Conservation (phyloP, 345 rosid species). For the Eucalyptus tenuipes region DNA sequence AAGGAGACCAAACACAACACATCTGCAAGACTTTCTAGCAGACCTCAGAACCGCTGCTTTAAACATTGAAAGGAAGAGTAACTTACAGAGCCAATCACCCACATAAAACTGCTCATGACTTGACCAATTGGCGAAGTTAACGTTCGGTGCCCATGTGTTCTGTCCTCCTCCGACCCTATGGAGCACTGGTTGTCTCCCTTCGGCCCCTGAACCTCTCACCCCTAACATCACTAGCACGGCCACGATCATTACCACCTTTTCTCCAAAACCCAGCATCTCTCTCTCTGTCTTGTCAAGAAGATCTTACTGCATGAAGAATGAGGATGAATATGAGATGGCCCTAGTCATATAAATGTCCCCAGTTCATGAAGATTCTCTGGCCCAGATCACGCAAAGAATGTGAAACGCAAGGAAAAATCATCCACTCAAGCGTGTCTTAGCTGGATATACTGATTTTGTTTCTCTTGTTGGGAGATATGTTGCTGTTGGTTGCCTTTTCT, state of each 20-base stretch:
- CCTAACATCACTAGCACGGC: not conserved
- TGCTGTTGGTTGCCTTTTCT: not conserved
- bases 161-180: slow-evolving; percentile 56
- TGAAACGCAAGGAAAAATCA: not conserved
- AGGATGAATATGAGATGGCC: not conserved
- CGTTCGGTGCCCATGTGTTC: slow-evolving; percentile 25
- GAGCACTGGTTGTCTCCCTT: slow-evolving; percentile 20
- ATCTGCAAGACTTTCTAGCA: not conserved
- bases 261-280: not conserved
- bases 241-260: not conserved
- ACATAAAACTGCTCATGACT: slow-evolving; percentile 19
- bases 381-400: not conserved
- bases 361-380: not conserved
- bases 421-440: not conserved
- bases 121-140: slow-evolving; percentile 46
- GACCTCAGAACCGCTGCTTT: not conserved
- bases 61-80: not conserved
- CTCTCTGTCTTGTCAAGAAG: not conserved
- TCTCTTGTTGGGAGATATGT: not conserved
- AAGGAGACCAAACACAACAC: not conserved
- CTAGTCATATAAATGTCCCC: not conserved
- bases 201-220: not conserved
- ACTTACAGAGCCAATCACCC: slow-evolving; percentile 59
- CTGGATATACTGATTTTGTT: not conserved
- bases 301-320: not conserved